Conservation (phyloP, 2,329 filamentous ascomycete species). For the Didymella exigua region DNA sequence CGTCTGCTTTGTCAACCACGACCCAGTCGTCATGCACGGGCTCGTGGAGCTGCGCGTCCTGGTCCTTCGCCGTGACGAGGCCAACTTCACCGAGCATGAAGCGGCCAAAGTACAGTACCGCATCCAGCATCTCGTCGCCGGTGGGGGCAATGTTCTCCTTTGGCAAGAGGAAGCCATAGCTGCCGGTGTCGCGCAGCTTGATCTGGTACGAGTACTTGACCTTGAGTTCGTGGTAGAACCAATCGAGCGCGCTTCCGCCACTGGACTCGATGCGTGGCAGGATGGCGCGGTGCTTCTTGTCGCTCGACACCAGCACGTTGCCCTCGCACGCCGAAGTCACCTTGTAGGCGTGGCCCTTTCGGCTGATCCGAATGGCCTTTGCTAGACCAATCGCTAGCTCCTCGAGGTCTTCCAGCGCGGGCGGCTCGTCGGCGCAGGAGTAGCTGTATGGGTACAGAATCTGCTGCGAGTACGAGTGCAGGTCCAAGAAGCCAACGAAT, state of each 20-base stretch:
- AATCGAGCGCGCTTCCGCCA: slow-evolving; percentile 88
- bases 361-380: slow-evolving; percentile 84
- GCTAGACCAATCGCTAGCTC: slow-evolving; percentile 87
- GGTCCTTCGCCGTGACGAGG: slow-evolving; percentile 17
- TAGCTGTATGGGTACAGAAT: slow-evolving; percentile 92
- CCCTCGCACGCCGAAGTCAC: slow-evolving; percentile 88
- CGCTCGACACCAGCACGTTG: slow-evolving; percentile 57
- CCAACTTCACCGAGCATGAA: slow-evolving; percentile 66
- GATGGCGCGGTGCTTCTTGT: slow-evolving; percentile 39
- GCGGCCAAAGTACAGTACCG: slow-evolving; percentile 81
- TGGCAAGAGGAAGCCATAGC: slow-evolving; percentile 90
- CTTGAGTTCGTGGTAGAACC: slow-evolving; percentile 87
- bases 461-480: slow-evolving; percentile 95
- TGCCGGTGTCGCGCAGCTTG: slow-evolving; percentile 90
- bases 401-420: slow-evolving; percentile 87
- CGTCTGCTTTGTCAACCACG: background rate
- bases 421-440: slow-evolving; percentile 77
- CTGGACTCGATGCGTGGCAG: slow-evolving; percentile 70
- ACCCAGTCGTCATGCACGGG: background rate
- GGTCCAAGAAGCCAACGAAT: slow-evolving; percentile 84
- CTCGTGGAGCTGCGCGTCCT: background rate
- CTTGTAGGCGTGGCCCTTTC: slow-evolving; percentile 68
- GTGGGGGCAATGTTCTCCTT: slow-evolving; percentile 86
- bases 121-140: slow-evolving; percentile 83
- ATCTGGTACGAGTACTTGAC: slow-evolving; percentile 90